Conservation (phyloP, 148 eudicot genomes). For the Persicaria maculosa region DNA sequence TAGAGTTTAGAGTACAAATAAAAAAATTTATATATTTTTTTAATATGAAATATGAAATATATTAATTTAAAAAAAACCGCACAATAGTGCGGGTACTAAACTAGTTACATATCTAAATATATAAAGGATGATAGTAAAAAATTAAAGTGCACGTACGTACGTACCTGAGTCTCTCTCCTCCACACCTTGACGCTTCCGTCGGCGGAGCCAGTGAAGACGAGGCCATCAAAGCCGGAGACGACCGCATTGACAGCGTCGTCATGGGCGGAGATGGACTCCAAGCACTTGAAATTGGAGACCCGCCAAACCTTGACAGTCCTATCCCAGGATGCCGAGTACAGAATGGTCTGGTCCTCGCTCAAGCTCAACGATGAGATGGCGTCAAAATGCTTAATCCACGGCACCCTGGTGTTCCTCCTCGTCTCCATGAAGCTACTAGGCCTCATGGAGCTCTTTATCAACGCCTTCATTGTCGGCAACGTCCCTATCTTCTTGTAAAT, state of each 20-base stretch:
- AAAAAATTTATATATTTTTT: too few species aligned
- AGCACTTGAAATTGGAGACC: conserved; percentile 49
- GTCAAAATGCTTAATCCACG: conserved; percentile 60
- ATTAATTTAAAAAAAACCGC: too few species aligned
- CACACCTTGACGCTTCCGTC: conserved; percentile 66
- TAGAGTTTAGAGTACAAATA: too few species aligned
- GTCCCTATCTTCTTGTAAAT: conserved; percentile 57
- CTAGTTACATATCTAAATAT: too few species aligned
- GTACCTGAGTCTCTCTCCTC: conserved; percentile 58
- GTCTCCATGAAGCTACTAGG: conserved; percentile 53
- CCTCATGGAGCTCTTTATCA: conserved; percentile 46
- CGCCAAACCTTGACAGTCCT: conserved; percentile 62
- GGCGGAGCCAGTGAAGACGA: conserved; percentile 67
- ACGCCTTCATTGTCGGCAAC: conserved; percentile 52
- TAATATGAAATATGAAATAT: too few species aligned
- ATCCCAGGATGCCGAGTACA: conserved; percentile 77
- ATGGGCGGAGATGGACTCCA: conserved; percentile 62
- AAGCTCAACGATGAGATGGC: conserved; percentile 65
- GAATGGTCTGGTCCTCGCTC: conserved; percentile 45
- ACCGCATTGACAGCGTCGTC: conserved; percentile 77
- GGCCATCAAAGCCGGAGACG: conserved; percentile 55
- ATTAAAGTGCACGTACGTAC: too few species aligned
- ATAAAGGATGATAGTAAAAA: too few species aligned
- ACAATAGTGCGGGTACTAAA: too few species aligned
- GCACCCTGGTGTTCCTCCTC: conserved; percentile 24